Conservation (phyloP, 2,329 filamentous ascomycete genomes). For the Calonectria montana region DNA sequence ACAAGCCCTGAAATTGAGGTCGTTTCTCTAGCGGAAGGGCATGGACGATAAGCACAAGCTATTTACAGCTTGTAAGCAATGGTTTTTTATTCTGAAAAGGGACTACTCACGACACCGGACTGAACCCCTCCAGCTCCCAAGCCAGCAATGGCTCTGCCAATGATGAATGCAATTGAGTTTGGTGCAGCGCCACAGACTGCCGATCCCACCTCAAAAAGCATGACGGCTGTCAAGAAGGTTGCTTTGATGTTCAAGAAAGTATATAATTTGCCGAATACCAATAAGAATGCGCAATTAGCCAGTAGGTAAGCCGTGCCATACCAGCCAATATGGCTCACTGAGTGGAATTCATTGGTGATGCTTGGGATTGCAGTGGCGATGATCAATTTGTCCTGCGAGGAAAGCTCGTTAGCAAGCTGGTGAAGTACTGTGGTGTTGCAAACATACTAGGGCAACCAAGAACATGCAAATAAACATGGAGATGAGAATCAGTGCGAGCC, state of each 20-base stretch:
- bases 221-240: constrained; percentile 55
- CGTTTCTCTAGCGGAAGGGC: constrained; percentile 19
- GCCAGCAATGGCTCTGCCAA: constrained; percentile 8
- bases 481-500: not conserved
- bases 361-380: constrained; percentile 62
- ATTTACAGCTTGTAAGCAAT: not conserved
- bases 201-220: constrained; percentile 60
- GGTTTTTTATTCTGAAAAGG: too few species aligned
- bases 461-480: constrained; percentile 6
- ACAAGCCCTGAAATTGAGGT: constrained; percentile 13
- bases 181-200: constrained; percentile 20
- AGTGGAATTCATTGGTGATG: constrained; percentile 58
- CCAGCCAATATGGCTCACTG: constrained; percentile 61
- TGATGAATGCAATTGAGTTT: constrained; percentile 15
- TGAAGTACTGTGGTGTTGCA: too few species aligned
- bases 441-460: not conserved
- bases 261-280: constrained; percentile 49
- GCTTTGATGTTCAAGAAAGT: constrained; percentile 48
- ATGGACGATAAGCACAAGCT: constrained; percentile 21
- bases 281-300: constrained; percentile 47
- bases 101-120: not conserved
- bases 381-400: constrained; percentile 48
- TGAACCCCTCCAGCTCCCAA: not conserved
- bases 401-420: not conserved
- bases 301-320: constrained; percentile 63